Base-by-base conservation (phyloP, 169 alveolate genomes). In the Plasmodium falciparum region DNA sequence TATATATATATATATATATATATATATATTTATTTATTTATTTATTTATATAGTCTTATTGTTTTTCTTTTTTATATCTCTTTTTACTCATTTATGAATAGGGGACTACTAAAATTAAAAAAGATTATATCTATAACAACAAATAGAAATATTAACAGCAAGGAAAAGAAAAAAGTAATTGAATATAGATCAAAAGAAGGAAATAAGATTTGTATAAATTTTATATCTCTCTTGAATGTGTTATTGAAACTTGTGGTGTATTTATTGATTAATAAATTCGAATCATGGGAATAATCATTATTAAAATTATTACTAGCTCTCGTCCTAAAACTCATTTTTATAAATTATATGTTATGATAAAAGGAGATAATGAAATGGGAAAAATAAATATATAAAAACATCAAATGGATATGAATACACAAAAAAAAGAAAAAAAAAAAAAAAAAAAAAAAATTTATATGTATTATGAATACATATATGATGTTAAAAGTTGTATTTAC, bases 181-280 rank as follows among this genome's bases (percentile, higher is more conserved):
- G 69, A 63, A 54, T 43, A 49, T 20, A 26, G 17, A 12, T 29
- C 63, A 62, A 63, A 43, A 12, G 70, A 76, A n/a, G 89, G 89
- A 50, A 76, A 76, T 43, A 76, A 65, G 8, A 76, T 76, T 58
- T 76, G 89, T 49, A 76, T 76, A 39, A 76, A 76, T 26, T 52
- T 9, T 0, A 76, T 76, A 39, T 76, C 75, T 47, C 66, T 76
- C 78, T 76, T 76, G 12, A 76, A 76, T 15, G 89, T 76, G 49
- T 63, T 76, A 45, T 58, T 63, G 66, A 76, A 76, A 17, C 50
- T 22, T 69, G 39, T 49, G n/a, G 89, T 56, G 52, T 76, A 76
- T 76, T 50, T 76, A 7, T 39, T 26, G 15, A 69, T 47, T 29
- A 76, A 56, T 24, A 76, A 15, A 8, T 65, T 66, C 1, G 70